Base-by-base conservation (phyloP, 2,329 filamentous ascomycete species). In the Emydomyces testavorans region DNA sequence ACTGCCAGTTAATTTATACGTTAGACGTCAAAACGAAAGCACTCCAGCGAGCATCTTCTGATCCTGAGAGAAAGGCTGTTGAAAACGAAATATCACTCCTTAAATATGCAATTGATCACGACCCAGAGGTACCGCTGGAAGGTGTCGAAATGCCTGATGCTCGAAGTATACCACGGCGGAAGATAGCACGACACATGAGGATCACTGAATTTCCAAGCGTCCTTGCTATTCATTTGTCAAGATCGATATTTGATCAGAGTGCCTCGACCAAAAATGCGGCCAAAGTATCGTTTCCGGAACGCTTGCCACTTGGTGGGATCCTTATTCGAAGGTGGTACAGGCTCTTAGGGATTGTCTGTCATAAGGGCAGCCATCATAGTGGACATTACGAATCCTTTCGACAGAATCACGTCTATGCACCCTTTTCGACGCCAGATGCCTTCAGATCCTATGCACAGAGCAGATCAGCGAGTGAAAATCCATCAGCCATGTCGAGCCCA, bases 371-470 rank as follows among this genome's bases (percentile, higher is more conserved):
- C 53, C 92, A 98, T 63, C 83, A 94, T 60, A 94, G 88, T 58
- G 92, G 92, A 0, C 92, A 98, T 62, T 98, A 98, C 68, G 92
- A 98, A 64, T 90, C 88, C 0, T 96, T 96, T 65, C 78, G 92
- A 28, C 78, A 92, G 31, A 92, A 96, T 65, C 83, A 85, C 50
- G 68, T 86, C 6, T 79, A 82, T 43, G 71, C 83, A 2, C 89
- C 89, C 0, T 96, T 81, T 61, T 84, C 86, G 1, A 95, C 90
- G 6, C 80, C 84, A 0, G 82, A 85, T 56, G 80, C 80, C 0
- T 90, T 94, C 65, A 82, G 84, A 51, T 75, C 76, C 4, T 84
- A 85, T 31, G 82, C 80, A 5, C 78, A 82, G 28, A 86, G 82
- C 62, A 65, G 67, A 35, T 58, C 74, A 58, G 68, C 78, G 44